Evolutionary conservation across 208 protist species (phyloP).

Genomic region (Endotrypanum monterogeii): DNA sequence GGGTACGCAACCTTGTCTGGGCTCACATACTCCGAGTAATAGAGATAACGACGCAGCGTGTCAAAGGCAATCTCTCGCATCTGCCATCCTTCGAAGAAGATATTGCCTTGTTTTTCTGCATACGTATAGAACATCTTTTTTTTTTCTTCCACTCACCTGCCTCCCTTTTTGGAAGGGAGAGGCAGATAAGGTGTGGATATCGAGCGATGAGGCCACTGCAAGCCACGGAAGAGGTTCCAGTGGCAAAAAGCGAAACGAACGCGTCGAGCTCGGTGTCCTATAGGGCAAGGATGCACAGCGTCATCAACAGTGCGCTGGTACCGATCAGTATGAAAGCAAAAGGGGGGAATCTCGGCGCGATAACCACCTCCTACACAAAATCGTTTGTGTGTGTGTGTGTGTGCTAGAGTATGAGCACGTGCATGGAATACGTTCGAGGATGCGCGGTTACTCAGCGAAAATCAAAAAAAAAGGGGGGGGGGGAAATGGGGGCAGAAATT

Average conservation of each 20-base stretch:
- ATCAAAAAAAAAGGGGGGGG: not conserved
- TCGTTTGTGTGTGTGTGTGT: not conserved
- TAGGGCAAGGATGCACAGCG: too few relatives aligned
- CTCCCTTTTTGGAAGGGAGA: not conserved
- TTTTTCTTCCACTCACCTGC: not conserved
- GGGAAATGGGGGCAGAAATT: too few relatives aligned
- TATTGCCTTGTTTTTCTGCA: slow-evolving; percentile 58
- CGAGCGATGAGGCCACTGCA: too few relatives aligned
- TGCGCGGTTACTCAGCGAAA: too few relatives aligned
- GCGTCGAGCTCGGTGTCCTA: too few relatives aligned
- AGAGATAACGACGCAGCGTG: slow-evolving; percentile 66
- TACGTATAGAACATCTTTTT: slow-evolving; percentile 58
- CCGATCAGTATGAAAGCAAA: too few relatives aligned
- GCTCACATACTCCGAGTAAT: slow-evolving; percentile 43
- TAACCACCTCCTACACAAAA: not conserved
- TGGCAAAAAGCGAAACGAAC: too few relatives aligned
- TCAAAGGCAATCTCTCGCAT: slow-evolving; percentile 76
- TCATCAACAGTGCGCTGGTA: too few relatives aligned
- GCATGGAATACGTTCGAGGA: too few relatives aligned
- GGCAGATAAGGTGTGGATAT: not conserved
- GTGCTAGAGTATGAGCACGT: not conserved
- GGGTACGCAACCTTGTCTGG: slow-evolving; percentile 37
- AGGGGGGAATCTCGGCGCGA: too few relatives aligned
- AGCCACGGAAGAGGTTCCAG: too few relatives aligned
- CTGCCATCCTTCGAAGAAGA: slow-evolving; percentile 56